A percentile compares a stretch with the other conserved stretches of the same genome.
Evolutionary conservation across 345 rosid genomes (phyloP).

Genomic region (Citrus trifoliata): DNA sequence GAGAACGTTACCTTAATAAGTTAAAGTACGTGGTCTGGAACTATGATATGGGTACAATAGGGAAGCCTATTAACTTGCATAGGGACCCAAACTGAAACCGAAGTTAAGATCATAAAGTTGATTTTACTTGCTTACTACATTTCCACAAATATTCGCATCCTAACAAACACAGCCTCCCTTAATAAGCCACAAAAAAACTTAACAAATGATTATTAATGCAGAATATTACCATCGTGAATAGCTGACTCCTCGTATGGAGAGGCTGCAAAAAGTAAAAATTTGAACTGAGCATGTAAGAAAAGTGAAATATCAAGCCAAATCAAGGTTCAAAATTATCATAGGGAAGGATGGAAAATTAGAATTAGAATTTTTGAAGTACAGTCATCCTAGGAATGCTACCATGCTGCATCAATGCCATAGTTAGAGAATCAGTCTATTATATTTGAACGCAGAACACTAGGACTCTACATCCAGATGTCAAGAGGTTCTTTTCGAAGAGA

Average conservation of each 20-base stretch:
- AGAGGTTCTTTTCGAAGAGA: neutral
- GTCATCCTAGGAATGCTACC: no score
- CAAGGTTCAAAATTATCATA: neutral
- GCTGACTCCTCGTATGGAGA: conserved; percentile 72
- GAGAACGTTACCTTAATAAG: neutral
- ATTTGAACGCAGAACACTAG: neutral
- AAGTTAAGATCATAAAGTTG: neutral
- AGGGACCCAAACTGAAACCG: neutral
- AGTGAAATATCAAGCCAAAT: neutral
- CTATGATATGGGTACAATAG: neutral
- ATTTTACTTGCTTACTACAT: neutral
- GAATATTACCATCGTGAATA: conserved; percentile 66
- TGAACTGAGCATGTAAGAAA: neutral
- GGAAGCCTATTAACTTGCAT: neutral
- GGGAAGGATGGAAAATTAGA: neutral
- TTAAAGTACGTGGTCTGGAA: neutral
- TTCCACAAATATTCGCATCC: neutral
- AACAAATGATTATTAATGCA: neutral
- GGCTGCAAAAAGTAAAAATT: conserved; percentile 54
- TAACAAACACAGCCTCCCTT: neutral
- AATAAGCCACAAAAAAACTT: neutral
- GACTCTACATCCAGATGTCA: neutral
- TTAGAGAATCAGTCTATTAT: no score
- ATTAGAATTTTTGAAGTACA: no score
- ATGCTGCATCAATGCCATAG: no score